These are phyloP conservation scores for Camellia granthamiana DNA, from an alignment of 148 eudicot species.

Conservation along the genomic window DNA sequence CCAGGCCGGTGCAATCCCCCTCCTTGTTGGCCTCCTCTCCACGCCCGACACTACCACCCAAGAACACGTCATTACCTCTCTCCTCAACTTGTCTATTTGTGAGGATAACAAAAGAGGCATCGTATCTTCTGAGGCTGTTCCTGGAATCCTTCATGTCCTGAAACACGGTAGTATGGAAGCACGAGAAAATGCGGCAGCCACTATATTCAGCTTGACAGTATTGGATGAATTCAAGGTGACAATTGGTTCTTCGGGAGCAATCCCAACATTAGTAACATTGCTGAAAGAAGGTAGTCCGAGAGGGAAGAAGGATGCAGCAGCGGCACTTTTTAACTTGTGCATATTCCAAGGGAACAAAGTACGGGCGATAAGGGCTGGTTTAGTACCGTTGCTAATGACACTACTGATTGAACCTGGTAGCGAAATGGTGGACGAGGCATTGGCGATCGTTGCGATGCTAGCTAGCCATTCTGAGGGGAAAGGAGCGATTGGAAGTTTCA, in stretches of 20 bases:
- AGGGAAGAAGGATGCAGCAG: conserved; percentile 18
- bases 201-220: conserved; percentile 15
- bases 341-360: conserved; percentile 17
- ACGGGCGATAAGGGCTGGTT: conserved; percentile 16
- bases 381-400: conserved; percentile 13
- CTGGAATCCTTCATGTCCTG: neutral
- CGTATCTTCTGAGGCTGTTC: no score
- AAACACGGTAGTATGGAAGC: conserved; percentile 17
- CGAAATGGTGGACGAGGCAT: conserved; percentile 20
- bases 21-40: conserved; percentile 9
- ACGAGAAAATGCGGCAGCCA: conserved; percentile 18
- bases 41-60: conserved; percentile 14
- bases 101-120: conserved; percentile 23
- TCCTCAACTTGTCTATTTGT: conserved; percentile 14
- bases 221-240: conserved; percentile 15
- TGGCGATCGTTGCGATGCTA: conserved; percentile 14
- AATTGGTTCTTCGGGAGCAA: conserved; percentile 14
- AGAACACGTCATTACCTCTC: conserved; percentile 16
- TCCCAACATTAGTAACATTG: conserved; percentile 14
- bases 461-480: conserved; percentile 20
- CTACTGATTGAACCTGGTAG: conserved; percentile 6
- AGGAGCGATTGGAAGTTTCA: neutral
- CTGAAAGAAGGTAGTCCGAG: conserved; percentile 15
- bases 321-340: conserved; percentile 18
- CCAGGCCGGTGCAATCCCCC: conserved; percentile 20